Evolutionary conservation across 495 filamentous ascomycete species (phyloP), one percentile per base, ranked within the genome.

Genomic region (Aspergillus biplanus): DNA sequence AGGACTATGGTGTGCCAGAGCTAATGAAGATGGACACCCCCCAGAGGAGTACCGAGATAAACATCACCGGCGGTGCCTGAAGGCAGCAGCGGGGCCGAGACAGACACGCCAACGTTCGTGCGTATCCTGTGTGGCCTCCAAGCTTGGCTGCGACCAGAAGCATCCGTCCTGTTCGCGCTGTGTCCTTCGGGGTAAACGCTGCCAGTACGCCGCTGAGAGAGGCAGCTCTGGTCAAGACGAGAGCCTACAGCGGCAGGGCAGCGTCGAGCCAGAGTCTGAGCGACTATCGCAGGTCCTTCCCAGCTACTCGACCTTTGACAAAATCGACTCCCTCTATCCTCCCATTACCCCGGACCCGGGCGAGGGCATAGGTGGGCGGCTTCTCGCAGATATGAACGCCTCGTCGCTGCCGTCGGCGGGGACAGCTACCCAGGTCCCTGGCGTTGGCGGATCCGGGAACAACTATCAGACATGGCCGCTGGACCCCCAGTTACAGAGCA

Each of bases 1-100:
- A 15, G 16, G 16, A 16, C 3, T 12, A 49, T 49, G 13, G 46
- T 49, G 18, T 49, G 5, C 46, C 46, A 49, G 18, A 49, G 46
- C 46, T 49, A 44, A 44, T n/a, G 46, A 49, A 4, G 16, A 18
- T 49, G 46, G 3, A 7, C 18, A n/a, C 18, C 15, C 13, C 48
- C 35, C 42, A 58, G 56, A 58, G 39, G 56, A 58, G 42, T 58
- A 58, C 18, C 39, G 56, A 15, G 56, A 58, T 46, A 58, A 58
- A 48, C 56, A 58, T 48, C 39, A 48, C 39, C 56, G 56, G 56
- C 37, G 56, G 39, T 58, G 56, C 27, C 8, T 58, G 18, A 46
- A 42, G 9, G 56, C 56, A 5, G 56, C 56, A 39, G 48, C 37
- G 5, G 56, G 34, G 39, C 56, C 56, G 39, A 18, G 56, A n/a